Base-by-base conservation (phyloP, 2,329 filamentous ascomycete genomes). In the Daldinia sp. region DNA sequence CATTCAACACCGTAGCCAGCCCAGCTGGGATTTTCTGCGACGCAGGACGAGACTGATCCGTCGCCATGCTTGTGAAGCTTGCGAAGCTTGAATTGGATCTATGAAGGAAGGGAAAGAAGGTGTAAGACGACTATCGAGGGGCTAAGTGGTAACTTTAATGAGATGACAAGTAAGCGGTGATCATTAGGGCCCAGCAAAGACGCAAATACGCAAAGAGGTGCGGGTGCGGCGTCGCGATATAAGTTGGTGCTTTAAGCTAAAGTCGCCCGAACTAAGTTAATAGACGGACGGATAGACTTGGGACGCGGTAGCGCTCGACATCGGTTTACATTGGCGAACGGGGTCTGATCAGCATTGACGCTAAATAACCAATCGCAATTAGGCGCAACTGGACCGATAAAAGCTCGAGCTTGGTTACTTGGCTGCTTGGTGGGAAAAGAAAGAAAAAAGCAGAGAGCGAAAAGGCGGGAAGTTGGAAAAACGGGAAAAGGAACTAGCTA, bases 1-100 rank as follows among this genome's bases (percentile, higher is more conserved):
- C 78, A 73, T 87, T 87, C 39, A 87, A 77, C 5, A 87, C 83
- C n/a, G 82, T 83, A 13, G 84, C 84, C 68, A 87, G 76, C 50
- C 83, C 84, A 13, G 81, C 79, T 51, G 85, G 84, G 54, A 83
- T 77, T 76, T 85, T 85, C 71, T 84, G 83, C 46, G 81, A 80
- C 54, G 75, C 73, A 44, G 79, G 76, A 50, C 79, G 76, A 51
- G 77, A 77, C 35, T 80, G 77, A 58, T 83, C 82, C 50, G 72
- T 69, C 39, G 75, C 74, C 81, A 83, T 84, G 48, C 54, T 65
- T 10, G 20, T 20, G 12, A 41, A 48, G 33, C 46, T 18, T 10
- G 20, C 26, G 12, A 41, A 48, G 33, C 46, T 18, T 28, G 44
- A 4, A 35, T n/a, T 28, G 20, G 37, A 41, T 62, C 41, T 54